Base-by-base conservation (phyloP, 1,139 yeast genomes). In the Debaryomyces udenii region DNA sequence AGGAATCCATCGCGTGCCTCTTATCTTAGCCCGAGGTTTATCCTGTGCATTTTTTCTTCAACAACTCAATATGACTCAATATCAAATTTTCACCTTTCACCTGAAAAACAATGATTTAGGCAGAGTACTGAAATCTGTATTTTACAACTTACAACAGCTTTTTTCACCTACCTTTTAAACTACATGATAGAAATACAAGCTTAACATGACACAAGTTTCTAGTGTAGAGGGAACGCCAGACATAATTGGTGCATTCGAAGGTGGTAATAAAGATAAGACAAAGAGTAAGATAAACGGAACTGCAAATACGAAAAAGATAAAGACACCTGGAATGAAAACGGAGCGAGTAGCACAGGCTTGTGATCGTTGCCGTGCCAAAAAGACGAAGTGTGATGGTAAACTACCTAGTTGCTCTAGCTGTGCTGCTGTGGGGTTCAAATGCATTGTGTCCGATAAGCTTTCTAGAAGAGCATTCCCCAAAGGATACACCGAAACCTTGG, bases 321-420 rank as follows among this genome's bases (percentile, higher is more conserved):
- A 76, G 53, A 74, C 84, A 3, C 86, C 85, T 2, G 88, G 88
- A 1, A 64, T 80, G 14, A 66, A 69, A 27, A 62, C 69, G 1
- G 78, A 77, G 42, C 63, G 90, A 45, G 80, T 82, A 14, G 90
- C 94, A 0, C 96, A 87, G 54, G 95, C 96, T 0, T 88, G 96
- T 62, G 96, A 88, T 57, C 62, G 96, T 40, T 87, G 96, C 55
- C 68, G 96, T 39, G 86, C 90, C 35, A 87, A 87, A 59, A 87
- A 87, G 64, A 80, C 83, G 27, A 76, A 81, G 44, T 83, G 90
- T 64, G 88, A 83, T 50, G 87, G 87, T n/a, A 73, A 68, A 55
- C 71, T 76, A 28, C 83, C 83, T 1, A 47, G 62, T 4, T 73
- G 78, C 48, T 65, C 74, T 10, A 58, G 67, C 27, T 73, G 78